Base-by-base conservation (phyloP, 495 filamentous ascomycete species). In the Emericellopsis terricola region DNA sequence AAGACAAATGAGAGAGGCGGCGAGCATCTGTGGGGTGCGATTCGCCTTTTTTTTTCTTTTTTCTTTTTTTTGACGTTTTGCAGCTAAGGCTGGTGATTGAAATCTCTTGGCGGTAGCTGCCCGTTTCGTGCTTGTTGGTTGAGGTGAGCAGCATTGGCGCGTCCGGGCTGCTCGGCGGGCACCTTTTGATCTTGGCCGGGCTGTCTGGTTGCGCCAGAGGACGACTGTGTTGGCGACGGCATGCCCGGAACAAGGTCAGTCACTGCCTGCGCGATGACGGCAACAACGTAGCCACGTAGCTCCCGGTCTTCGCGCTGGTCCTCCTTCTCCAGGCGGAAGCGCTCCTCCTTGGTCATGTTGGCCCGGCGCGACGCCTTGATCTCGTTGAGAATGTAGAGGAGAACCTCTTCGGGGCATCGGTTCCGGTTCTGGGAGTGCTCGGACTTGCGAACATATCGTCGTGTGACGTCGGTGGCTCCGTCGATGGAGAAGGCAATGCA, bases 401-500 rank as follows among this genome's bases (percentile, higher is more conserved):
- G 61, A 4, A 93, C 87, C 38, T 89, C 82, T 53, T 99, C 89
- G 0, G 91, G 72, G 26, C 73, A 77, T 29, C 70, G 66, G 39
- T 56, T 78, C 37, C 89, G 76, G 21, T 78, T 69, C 9, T 67
- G 55, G n/a, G 77, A 76, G 44, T 84, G 68, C 41, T 74, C 73
- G 17, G 64, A 53, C 55, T 80, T 86, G 40, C 86, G 84, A 19
- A 94, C 83, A 45, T 99, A 99, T 40, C 89, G 79, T 11, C 87
- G 73, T 9, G 89, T 99, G 17, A 99, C 89, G 51, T 99, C 89
- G 37, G 79, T 86, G 19, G 82, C 86, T 27, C 89, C 89, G 42
- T 99, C 89, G 41, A 79, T 81, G 24, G 83, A 91, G 53, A 99
- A 99, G 26, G 89, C 89, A 39, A 99, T 73, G 59, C 85, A 94